phyloP scores from a whole-genome alignment of 2,329 filamentous ascomycete genomes.

The Achaetomium macrosporum region DNA sequence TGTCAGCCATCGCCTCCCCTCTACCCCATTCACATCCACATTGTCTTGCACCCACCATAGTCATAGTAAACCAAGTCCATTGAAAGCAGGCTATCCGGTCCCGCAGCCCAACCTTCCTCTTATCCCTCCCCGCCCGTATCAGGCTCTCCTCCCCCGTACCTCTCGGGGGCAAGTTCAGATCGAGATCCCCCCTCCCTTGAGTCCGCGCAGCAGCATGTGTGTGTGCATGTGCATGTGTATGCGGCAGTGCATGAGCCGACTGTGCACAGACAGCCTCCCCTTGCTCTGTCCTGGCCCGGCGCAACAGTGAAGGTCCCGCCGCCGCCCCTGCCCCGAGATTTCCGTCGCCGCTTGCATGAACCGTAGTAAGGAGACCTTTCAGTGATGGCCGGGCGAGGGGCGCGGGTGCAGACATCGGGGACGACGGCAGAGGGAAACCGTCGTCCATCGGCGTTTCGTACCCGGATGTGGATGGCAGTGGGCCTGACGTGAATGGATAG shows the following conservation, averaged over 20 bases:
- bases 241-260: too few species aligned
- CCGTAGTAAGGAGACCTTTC: neutral
- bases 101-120: conserved; percentile 35
- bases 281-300: too few species aligned
- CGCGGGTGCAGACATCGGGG: neutral
- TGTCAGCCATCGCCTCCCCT: neutral
- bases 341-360: too few species aligned
- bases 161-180: neutral
- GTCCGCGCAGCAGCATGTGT: too few species aligned
- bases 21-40: neutral
- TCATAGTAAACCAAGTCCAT: conserved; percentile 77
- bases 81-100: conserved; percentile 48
- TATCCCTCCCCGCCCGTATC: conserved; percentile 1
- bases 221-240: too few species aligned
- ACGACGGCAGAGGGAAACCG: neutral
- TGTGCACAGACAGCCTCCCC: too few species aligned
- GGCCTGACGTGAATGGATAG: too few species aligned
- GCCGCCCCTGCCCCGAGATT: too few species aligned
- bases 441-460: conserved; percentile 5
- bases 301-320: too few species aligned
- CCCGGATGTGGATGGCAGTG: neutral
- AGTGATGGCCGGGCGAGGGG: too few species aligned
- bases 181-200: neutral
- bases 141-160: conserved; percentile 1
- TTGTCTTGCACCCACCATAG: conserved; percentile 39